Evolutionary conservation across 768 basidiomycete species (phyloP).

Genomic region (Cystoderma amianthinum): DNA sequence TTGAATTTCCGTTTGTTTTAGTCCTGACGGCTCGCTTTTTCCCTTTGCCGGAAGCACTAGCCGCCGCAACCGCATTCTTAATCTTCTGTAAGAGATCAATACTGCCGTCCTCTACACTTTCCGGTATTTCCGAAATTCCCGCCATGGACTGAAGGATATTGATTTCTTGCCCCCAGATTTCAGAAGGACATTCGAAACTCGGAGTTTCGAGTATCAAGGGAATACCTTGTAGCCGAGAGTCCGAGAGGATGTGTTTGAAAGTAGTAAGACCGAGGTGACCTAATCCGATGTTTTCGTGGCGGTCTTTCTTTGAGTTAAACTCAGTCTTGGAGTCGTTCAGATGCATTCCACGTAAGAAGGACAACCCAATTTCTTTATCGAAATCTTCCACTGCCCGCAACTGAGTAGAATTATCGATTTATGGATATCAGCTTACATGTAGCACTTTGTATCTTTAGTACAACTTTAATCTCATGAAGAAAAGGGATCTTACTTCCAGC

Average conservation of each 20-base stretch:
- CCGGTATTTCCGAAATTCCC: constrained; percentile 3
- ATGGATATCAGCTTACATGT: constrained; percentile 13
- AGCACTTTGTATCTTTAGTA: too few relatives aligned
- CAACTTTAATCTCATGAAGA: background rate
- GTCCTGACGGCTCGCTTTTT: background rate
- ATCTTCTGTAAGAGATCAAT: constrained; percentile 5
- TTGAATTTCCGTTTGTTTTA: constrained; percentile 1
- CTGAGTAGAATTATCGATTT: background rate
- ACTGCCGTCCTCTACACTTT: constrained; percentile 1
- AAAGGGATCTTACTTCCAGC: constrained; percentile 54
- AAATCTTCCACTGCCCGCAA: constrained; percentile 48
- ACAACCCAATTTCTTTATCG: constrained; percentile 58
- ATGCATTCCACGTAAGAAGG: constrained; percentile 79
- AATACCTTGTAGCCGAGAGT: constrained; percentile 58
- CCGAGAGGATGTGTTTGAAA: constrained; percentile 63
- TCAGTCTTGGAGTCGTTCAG: constrained; percentile 76
- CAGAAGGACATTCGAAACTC: constrained; percentile 48
- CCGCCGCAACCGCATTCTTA: background rate
- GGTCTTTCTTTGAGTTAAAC: constrained; percentile 60
- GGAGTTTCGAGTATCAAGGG: constrained; percentile 85
- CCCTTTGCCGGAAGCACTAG: background rate
- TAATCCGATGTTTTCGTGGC: constrained; percentile 85
- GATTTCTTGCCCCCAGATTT: constrained; percentile 73
- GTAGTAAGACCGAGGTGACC: constrained; percentile 59
- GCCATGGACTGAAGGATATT: constrained; percentile 45